A percentile compares a stretch with the other conserved stretches of the same genome.
These are phyloP conservation scores for Batrachochytrium dendrobatidis DNA, from an alignment of 371 early-diverging fungal species.

Conservation along the genomic window DNA sequence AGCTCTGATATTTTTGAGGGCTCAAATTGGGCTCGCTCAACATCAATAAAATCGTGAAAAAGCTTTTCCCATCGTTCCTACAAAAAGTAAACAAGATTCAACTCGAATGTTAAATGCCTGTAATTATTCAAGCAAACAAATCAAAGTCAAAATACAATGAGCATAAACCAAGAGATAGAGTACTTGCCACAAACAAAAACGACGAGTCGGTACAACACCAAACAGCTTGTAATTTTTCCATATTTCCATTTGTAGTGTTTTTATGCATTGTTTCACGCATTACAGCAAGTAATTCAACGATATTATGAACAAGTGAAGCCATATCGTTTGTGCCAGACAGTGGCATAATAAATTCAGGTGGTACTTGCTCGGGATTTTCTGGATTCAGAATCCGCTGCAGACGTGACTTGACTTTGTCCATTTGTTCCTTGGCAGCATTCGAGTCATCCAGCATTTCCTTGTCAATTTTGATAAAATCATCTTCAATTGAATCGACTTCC, in stretches of 20 bases:
- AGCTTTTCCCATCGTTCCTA: constrained; percentile 94
- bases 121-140: not conserved
- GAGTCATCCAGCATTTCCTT: constrained; percentile 92
- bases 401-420: constrained; percentile 74
- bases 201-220: constrained; percentile 48
- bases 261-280: constrained; percentile 70
- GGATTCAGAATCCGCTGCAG: constrained; percentile 49
- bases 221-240: constrained; percentile 48
- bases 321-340: constrained; percentile 55
- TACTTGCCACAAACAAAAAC: constrained; percentile 30
- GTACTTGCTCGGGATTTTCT: constrained; percentile 18
- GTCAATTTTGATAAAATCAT: constrained; percentile 52
- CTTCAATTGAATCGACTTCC: constrained; percentile 31
- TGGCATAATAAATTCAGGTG: constrained; percentile 26
- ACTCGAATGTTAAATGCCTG: not conserved
- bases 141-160: not conserved
- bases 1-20: constrained; percentile 88
- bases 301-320: constrained; percentile 55
- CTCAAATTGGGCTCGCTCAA: constrained; percentile 41
- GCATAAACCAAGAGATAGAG: not conserved
- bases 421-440: constrained; percentile 88
- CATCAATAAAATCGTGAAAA: constrained; percentile 78
- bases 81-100: constrained; percentile 29
- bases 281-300: constrained; percentile 58
- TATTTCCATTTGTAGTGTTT: constrained; percentile 56